Base-by-base conservation (phyloP, 1,139 yeast genomes). In the Saccharomyces hybrid region DNA sequence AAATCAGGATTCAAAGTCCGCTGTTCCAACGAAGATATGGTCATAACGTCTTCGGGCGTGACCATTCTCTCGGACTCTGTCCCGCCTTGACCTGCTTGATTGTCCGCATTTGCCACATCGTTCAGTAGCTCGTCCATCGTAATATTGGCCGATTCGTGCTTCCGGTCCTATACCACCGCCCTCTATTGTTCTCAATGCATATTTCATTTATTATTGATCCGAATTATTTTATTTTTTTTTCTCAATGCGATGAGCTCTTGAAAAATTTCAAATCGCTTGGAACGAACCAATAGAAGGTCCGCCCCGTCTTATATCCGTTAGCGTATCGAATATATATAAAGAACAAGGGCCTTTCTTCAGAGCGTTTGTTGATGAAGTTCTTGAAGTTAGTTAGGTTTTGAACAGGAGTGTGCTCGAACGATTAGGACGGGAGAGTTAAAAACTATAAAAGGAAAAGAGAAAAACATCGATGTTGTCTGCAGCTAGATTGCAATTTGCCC, bases 1-100 rank as follows among this genome's bases (percentile, higher is more conserved):
- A 85, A 78, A 63, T 76, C 77, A 0, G 93, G 84, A n/a, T 85
- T 81, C 68, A 81, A 81, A 1, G 80, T 75, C 56, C 77, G 73
- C 49, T 65, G 67, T 44, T 67, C 71, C 28, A 69, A 55, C 9
- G 65, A 60, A 9, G 63, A 55, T 23, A 58, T 54, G 23, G 54
- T 52, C 47, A 57, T 54, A 14, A 55, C 27, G 14, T 53, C 57
- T 14, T 57, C 60, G 26, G 29, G 44, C 14, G 55, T 38, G n/a
- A 31, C 47, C 20, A 25, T 26, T 4, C n/a, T 38, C n/a, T 38
- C 44, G 23, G 23, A 20, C 23, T 20, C 23, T 20, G 23, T 20
- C 23, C 23, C 23, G 23, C 23, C 23, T 20, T 20, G 23, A 20
- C 23, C 44, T 38, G 44, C n/a, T 20, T 38, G 44, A 8, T 20